Evolutionary conservation across 2,329 filamentous ascomycete genomes (phyloP), one percentile per base, ranked within the genome.

Genomic region (Talaromyces verruculosus): DNA sequence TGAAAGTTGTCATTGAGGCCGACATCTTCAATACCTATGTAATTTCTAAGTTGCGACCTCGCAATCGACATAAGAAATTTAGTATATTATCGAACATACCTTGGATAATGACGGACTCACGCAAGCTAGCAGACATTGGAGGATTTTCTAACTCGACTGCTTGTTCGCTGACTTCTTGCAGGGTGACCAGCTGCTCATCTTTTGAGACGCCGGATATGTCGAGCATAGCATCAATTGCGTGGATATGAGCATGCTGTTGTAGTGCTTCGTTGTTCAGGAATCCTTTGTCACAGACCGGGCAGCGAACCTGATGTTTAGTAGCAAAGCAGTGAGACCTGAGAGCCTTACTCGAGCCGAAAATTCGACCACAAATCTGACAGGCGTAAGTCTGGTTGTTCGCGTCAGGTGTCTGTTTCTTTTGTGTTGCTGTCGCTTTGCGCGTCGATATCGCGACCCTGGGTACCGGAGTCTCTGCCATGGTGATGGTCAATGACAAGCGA

Each of bases 281-380:
- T 22, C 41, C 63, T 41, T 65, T 65, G 22, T 33, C 17, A 35
- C 53, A 65, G 28, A 65, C 22, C 30, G 33, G 22, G 10, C 53
- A 65, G 30, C 25, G 22, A 30, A 51, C 17, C 19, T 59, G 28
- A 51, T 65, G 55, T 5, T 51, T 33, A 7, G 53, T 51, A 17
- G 41, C 15, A 30, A 43, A 64, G 22, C 53, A 39, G 39, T 64
- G 62, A 30, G 51, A 28, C 35, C 19, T 37, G 1, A 64, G 22
- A 47, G 62, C 39, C 7, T n/a, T 35, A 35, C 28, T 43, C 30
- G 39, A 55, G 22, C 30, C 19, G 15, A 59, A 59, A 49, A 10
- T 6, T 30, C 37, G 41, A 13, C 17, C 28, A 30, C 63, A 60
- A 11, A 30, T 4, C 7, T 39, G 13, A 19, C 57, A 60, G 19